Base-by-base conservation (phyloP, 2,329 filamentous ascomycete genomes). In the Parafenestella ontariensis region DNA sequence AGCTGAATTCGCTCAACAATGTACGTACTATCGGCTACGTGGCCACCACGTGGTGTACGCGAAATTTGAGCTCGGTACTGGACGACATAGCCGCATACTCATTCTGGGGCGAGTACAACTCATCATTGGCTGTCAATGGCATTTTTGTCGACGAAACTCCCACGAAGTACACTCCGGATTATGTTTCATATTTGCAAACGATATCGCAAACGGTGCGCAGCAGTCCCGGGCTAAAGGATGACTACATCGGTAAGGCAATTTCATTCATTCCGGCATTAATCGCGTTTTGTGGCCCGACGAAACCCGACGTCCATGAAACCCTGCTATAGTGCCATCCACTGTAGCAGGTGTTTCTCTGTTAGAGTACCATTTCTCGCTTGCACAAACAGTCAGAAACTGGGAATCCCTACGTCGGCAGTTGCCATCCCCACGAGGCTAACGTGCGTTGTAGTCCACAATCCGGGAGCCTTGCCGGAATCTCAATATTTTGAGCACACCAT, bases 101-200 rank as follows among this genome's bases (percentile, higher is more conserved):
- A 15, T 75, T 72, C 33, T 83, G 81, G 80, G 71, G 68, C 48
- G 70, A 68, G 45, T 68, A 69, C 17, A 72, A 75, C 56, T 61
- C 71, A 11, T 71, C 71, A 36, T 65, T 82, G 46, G 69, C 75
- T 20, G 69, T 83, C 61, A 73, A 74, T 48, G 80, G 79, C 46
- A 80, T 82, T 60, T 82, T 82, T 65, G 78, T 82, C 52, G 80
- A 82, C 56, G 79, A 83, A 66, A 78, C 76, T 37, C 79, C 79
- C 4, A 59, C 61, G 20, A 47, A 56, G 23, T 63, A 64, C 51
- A 54, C 51, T 34, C 29, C 52, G 24, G 59, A 66, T 34, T 48
- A 55, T 33, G 55, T 55, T 31, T 57, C 59, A 40, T 68, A 67
- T 58, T 48, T 71, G 33, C 52, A 58, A 54, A 55, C 47, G n/a